A percentile compares a stretch with the other conserved stretches of the same genome.
Evolutionary conservation across 2,329 filamentous ascomycete genomes (phyloP).

Genomic region (Aspergillus neoniger): DNA sequence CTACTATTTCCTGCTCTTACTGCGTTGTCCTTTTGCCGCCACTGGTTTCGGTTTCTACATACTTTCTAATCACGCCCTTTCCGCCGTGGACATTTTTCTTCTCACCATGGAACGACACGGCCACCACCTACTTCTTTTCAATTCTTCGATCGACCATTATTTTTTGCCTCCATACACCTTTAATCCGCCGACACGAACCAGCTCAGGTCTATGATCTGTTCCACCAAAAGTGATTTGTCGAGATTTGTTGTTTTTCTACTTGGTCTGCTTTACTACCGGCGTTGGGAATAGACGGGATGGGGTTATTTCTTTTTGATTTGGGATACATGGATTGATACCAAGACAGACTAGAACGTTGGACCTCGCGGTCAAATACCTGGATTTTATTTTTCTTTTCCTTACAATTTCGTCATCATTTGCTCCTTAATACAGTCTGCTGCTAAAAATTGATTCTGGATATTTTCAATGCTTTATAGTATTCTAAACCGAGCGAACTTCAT

Average conservation of each 20-base stretch:
- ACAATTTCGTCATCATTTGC: slow-evolving; percentile 17
- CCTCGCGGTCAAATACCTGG: slow-evolving; percentile 37
- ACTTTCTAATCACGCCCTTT: slow-evolving; percentile 27
- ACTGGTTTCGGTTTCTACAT: slow-evolving; percentile 28
- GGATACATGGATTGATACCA: slow-evolving; percentile 45
- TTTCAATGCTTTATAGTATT: slow-evolving; percentile 17
- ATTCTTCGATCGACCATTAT: slow-evolving; percentile 25
- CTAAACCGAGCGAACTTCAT: slow-evolving; percentile 12
- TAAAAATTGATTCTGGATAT: background rate
- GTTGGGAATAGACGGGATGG: slow-evolving; percentile 43
- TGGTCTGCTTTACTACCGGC: slow-evolving; percentile 30
- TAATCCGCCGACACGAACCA: slow-evolving; percentile 24
- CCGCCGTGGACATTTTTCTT: slow-evolving; percentile 18
- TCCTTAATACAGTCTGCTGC: background rate
- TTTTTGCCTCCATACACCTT: slow-evolving; percentile 11
- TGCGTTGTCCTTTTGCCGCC: slow-evolving; percentile 24
- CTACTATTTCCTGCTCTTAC: slow-evolving; percentile 24
- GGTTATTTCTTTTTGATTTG: slow-evolving; percentile 24
- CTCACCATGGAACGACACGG: slow-evolving; percentile 21
- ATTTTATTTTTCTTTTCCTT: slow-evolving; percentile 22
- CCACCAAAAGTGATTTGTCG: slow-evolving; percentile 28
- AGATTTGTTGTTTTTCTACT: slow-evolving; percentile 13
- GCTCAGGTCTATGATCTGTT: slow-evolving; percentile 23
- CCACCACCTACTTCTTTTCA: slow-evolving; percentile 29
- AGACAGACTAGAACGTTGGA: slow-evolving; percentile 40